Evolutionary conservation across 1,284 basidiomycete genomes (phyloP).

Genomic region (Malassezia japonica): DNA sequence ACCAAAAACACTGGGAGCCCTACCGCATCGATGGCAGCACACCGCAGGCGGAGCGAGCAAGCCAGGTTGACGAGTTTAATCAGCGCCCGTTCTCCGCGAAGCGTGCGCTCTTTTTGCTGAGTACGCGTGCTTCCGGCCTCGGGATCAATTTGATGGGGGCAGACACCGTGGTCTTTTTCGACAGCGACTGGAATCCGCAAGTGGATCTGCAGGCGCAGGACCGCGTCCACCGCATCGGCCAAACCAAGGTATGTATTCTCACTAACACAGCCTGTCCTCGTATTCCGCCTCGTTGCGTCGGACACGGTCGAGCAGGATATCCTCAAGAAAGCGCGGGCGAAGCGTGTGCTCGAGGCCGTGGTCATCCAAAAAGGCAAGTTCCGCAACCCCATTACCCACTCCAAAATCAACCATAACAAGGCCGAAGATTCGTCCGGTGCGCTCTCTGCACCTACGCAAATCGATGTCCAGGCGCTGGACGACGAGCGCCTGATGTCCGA

Average conservation of each 20-base stretch:
- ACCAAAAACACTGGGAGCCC: conserved; percentile 65
- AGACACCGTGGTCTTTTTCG: conserved; percentile 61
- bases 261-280: conserved; percentile 27
- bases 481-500: conserved; percentile 65
- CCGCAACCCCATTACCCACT: conserved; percentile 15
- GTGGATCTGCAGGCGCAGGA: conserved; percentile 95
- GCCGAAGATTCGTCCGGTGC: conserved; percentile 45
- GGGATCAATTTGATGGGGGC: conserved; percentile 79
- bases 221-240: conserved; percentile 87
- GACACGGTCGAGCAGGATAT: conserved; percentile 84
- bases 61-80: conserved; percentile 79
- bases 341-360: conserved; percentile 76
- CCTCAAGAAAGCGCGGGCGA: conserved; percentile 77
- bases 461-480: conserved; percentile 61
- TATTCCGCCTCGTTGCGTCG: conserved; percentile 66
- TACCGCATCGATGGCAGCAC: conserved; percentile 86
- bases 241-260: conserved; percentile 56
- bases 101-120: conserved; percentile 69
- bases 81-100: conserved; percentile 24
- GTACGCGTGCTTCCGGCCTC: conserved; percentile 81
- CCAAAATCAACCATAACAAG: conserved; percentile 62
- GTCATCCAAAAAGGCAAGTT: conserved; percentile 77
- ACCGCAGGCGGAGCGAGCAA: conserved; percentile 64
- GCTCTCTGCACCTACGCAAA: conserved; percentile 1
- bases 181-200: conserved; percentile 85